Evolutionary conservation across 805 yeast species (phyloP).

Genomic region (Yarrowia divulgata): DNA sequence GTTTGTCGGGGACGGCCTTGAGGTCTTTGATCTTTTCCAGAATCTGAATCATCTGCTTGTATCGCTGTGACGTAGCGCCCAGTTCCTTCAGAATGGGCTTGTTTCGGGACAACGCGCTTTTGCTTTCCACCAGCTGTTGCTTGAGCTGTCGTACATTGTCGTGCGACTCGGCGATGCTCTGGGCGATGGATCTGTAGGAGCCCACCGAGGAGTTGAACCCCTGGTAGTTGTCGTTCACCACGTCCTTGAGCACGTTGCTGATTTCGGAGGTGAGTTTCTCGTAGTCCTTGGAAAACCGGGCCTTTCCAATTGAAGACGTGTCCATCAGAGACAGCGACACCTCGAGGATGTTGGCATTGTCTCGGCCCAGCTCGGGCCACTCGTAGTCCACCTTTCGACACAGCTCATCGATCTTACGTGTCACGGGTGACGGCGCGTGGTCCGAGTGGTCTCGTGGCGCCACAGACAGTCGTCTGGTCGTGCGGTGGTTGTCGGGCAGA

Average conservation of each 20-base stretch:
- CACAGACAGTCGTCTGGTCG: constrained; percentile 36
- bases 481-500: constrained; percentile 38
- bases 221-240: constrained; percentile 78
- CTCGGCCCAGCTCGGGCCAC: constrained; percentile 60
- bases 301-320: constrained; percentile 88
- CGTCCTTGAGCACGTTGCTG: constrained; percentile 63
- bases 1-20: constrained; percentile 62
- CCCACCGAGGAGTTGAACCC: constrained; percentile 87
- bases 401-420: constrained; percentile 34
- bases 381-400: constrained; percentile 35
- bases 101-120: constrained; percentile 59
- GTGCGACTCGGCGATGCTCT: constrained; percentile 71
- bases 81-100: constrained; percentile 68
- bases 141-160: constrained; percentile 59
- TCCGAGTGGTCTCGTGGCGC: constrained; percentile 34
- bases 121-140: constrained; percentile 58
- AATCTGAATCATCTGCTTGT: constrained; percentile 72
- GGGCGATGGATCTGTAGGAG: constrained; percentile 75
- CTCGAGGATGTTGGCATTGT: constrained; percentile 80
- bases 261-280: constrained; percentile 64
- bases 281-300: constrained; percentile 74
- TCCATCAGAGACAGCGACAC: constrained; percentile 83
- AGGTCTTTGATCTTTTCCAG: constrained; percentile 71
- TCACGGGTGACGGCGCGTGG: constrained; percentile 25
- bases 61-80: constrained; percentile 65